phyloP scores from a whole-genome alignment of 768 basidiomycete species.

The Candolleomyces aberdarensis region DNA sequence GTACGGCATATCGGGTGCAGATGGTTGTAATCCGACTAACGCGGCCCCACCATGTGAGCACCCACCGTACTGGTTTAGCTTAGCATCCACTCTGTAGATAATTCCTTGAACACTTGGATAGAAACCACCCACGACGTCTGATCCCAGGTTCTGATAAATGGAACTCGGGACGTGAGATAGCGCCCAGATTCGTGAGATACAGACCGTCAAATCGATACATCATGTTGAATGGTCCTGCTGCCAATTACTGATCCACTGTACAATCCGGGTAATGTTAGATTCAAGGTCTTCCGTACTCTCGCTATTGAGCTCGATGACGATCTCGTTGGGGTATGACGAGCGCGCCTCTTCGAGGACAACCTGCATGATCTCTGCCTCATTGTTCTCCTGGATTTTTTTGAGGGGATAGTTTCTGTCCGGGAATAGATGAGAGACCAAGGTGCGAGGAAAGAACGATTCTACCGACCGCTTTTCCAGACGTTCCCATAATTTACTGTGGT shows the following conservation, averaged over 20 bases:
- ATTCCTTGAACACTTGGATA: not conserved
- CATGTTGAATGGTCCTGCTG: slow-evolving; percentile 29
- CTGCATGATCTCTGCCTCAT: slow-evolving; percentile 97
- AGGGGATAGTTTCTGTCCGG: slow-evolving; percentile 70
- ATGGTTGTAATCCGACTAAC: no score
- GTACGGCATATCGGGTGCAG: not conserved
- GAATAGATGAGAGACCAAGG: slow-evolving; percentile 4
- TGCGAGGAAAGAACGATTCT: not conserved
- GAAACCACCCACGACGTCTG: no score
- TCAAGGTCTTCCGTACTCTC: slow-evolving; percentile 79
- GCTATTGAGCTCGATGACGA: slow-evolving; percentile 82
- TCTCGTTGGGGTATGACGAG: slow-evolving; percentile 79
- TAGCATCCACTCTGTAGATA: not conserved
- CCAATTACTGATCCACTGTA: slow-evolving; percentile 88
- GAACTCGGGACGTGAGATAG: no score
- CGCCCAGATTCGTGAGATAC: not conserved
- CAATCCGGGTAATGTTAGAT: slow-evolving; percentile 80
- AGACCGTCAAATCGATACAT: not conserved
- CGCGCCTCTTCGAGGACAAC: slow-evolving; percentile 86
- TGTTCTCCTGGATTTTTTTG: slow-evolving; percentile 97
- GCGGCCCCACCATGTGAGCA: not conserved
- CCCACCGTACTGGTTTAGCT: not conserved
- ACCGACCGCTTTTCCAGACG: slow-evolving; percentile 84
- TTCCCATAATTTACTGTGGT: slow-evolving; percentile 86
- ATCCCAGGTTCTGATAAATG: no score